These are phyloP conservation scores for Lipomyces yarrowii DNA, from an alignment of 1,139 yeast genomes.

Conservation along the genomic window DNA sequence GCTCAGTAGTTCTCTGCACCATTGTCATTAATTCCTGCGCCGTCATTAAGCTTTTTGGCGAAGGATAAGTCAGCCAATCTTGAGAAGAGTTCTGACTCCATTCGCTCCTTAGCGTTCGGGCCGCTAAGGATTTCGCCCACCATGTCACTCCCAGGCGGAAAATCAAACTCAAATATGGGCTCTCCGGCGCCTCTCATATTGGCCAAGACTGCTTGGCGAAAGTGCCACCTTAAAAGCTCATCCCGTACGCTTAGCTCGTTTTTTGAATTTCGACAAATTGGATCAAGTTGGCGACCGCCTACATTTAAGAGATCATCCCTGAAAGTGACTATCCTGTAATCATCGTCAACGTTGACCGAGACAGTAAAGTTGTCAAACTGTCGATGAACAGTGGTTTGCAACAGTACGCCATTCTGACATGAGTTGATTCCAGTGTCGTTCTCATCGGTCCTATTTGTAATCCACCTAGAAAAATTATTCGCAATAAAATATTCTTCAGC, in stretches of 20 bases:
- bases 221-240: background rate
- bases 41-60: background rate
- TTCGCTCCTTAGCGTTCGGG: background rate
- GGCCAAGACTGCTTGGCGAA: background rate
- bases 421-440: background rate
- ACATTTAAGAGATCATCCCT: background rate
- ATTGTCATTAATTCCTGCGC: too few species aligned
- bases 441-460: background rate
- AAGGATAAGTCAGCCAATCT: background rate
- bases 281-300: background rate
- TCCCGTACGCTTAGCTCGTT: background rate
- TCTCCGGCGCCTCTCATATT: background rate
- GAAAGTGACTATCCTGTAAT: background rate
- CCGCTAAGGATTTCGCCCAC: background rate
- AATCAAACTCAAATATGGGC: background rate
- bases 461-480: background rate
- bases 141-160: background rate
- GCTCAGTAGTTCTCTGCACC: too few species aligned
- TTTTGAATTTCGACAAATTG: background rate
- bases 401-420: background rate
- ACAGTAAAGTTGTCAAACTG: background rate
- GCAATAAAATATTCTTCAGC: background rate
- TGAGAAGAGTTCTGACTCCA: background rate
- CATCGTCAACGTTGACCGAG: background rate
- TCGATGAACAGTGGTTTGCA: background rate